Percentiles rank a stretch among this genome's conserved stretches.
phyloP scores from a whole-genome alignment of 495 filamentous ascomycete genomes.

The Aspergillus homomorphus region DNA sequence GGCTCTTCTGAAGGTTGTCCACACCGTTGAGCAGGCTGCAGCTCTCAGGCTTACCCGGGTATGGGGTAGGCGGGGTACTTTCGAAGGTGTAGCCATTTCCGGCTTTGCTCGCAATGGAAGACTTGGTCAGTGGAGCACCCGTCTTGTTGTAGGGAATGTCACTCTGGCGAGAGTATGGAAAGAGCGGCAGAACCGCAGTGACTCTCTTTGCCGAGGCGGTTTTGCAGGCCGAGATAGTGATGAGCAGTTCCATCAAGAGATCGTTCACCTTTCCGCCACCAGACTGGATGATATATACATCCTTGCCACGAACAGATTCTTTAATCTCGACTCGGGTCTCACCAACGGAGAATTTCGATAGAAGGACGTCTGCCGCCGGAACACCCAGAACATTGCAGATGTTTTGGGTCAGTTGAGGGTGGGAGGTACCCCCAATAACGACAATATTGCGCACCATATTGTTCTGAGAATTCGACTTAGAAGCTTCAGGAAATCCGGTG shows the following conservation, averaged over 20 bases:
- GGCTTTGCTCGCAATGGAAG: constrained; percentile 47
- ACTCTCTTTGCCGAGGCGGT: constrained; percentile 88
- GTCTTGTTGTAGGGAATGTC: constrained; percentile 95
- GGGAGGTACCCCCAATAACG: constrained; percentile 88
- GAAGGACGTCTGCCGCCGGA: constrained; percentile 72
- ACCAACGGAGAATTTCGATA: constrained; percentile 89
- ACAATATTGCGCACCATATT: constrained; percentile 94
- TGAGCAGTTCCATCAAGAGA: constrained; percentile 90
- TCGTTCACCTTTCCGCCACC: constrained; percentile 91
- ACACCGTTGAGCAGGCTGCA: constrained; percentile 60
- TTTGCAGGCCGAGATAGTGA: constrained; percentile 95
- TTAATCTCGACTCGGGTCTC: constrained; percentile 94
- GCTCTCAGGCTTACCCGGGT: constrained; percentile 61
- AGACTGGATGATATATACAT: constrained; percentile 95
- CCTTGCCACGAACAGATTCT: constrained; percentile 94
- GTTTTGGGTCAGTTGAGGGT: constrained; percentile 78
- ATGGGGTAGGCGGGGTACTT: constrained; percentile 81
- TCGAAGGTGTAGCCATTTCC: constrained; percentile 83
- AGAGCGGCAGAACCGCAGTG: constrained; percentile 90
- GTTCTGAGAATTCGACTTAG: constrained; percentile 13
- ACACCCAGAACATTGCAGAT: constrained; percentile 87
- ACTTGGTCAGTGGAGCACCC: constrained; percentile 80
- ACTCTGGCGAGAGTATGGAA: constrained; percentile 92
- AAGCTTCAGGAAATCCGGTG: constrained; percentile 11
- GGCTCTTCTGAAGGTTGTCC: constrained; percentile 61